phyloP scores from a whole-genome alignment of 164 flowering plant species.

The Chloranthus sessilifolius region DNA sequence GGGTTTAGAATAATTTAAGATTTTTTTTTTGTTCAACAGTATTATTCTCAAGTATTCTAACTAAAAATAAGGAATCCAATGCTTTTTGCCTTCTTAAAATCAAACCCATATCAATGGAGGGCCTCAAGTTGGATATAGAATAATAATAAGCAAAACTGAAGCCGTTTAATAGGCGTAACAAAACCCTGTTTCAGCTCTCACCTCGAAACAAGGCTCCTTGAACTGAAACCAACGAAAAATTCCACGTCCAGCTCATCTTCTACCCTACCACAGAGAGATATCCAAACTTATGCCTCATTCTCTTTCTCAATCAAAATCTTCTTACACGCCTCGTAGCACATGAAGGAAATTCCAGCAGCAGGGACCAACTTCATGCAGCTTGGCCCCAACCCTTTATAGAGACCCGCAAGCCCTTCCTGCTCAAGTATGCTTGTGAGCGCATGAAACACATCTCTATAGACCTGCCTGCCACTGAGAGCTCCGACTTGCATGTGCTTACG shows the following conservation, averaged over 20 bases:
- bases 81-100: too few species aligned
- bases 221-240: not conserved
- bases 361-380: slow-evolving; percentile 83
- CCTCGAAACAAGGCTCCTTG: slow-evolving; percentile 7
- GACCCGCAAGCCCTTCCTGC: slow-evolving; percentile 57
- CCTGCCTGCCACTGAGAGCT: slow-evolving; percentile 56
- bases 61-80: too few species aligned
- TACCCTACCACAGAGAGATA: too few species aligned
- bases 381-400: slow-evolving; percentile 72
- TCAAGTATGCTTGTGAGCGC: slow-evolving; percentile 55
- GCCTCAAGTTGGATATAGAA: too few species aligned
- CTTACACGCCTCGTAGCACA: slow-evolving; percentile 92
- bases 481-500: slow-evolving; percentile 89
- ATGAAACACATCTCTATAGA: slow-evolving; percentile 60
- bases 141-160: not conserved
- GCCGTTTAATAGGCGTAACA: not conserved
- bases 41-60: too few species aligned
- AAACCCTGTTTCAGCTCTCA: slow-evolving; percentile 1
- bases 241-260: too few species aligned
- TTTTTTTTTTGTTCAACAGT: too few species aligned
- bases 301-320: slow-evolving; percentile 57
- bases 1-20: too few species aligned
- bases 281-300: slow-evolving; percentile 30
- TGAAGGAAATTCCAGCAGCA: slow-evolving; percentile 84
- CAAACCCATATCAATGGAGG: too few species aligned